Conservation (phyloP, 2,329 filamentous ascomycete species). For the Nemania sp. region DNA sequence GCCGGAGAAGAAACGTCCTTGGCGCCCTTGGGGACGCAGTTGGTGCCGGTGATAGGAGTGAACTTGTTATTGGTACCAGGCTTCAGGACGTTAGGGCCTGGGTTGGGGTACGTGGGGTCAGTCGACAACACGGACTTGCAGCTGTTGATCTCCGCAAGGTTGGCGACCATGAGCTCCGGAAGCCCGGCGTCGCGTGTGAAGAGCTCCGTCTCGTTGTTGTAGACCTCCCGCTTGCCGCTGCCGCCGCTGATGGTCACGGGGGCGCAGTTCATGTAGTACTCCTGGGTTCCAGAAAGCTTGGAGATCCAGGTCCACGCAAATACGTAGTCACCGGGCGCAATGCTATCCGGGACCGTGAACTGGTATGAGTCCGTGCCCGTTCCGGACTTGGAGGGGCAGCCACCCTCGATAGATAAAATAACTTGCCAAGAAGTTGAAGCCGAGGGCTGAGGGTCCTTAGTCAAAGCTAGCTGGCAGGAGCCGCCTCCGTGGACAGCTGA, state of each 20-base stretch:
- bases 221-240: constrained; percentile 41
- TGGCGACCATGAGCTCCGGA: constrained; percentile 77
- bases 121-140: constrained; percentile 65
- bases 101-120: constrained; percentile 72
- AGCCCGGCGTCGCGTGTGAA: constrained; percentile 62
- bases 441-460: constrained; percentile 64
- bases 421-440: constrained; percentile 71
- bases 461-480: constrained; percentile 78
- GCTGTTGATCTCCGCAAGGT: constrained; percentile 63
- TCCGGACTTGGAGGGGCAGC: constrained; percentile 68
- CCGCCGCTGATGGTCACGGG: constrained; percentile 66
- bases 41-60: constrained; percentile 41
- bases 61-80: constrained; percentile 51
- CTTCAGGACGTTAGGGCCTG: constrained; percentile 67
- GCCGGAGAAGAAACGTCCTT: constrained; percentile 40
- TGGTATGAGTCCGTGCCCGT: constrained; percentile 61
- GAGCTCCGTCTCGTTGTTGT: constrained; percentile 47
- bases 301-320: constrained; percentile 84
- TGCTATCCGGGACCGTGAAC: constrained; percentile 69
- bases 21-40: constrained; percentile 49
- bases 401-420: constrained; percentile 76
- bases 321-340: constrained; percentile 72
- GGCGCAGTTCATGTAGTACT: constrained; percentile 83
- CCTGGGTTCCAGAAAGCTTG: constrained; percentile 63
- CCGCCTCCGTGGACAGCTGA: constrained; percentile 78